These are phyloP conservation scores for Ascochyta rabiei DNA, from an alignment of 2,329 filamentous ascomycete genomes.

Conservation along the genomic window DNA sequence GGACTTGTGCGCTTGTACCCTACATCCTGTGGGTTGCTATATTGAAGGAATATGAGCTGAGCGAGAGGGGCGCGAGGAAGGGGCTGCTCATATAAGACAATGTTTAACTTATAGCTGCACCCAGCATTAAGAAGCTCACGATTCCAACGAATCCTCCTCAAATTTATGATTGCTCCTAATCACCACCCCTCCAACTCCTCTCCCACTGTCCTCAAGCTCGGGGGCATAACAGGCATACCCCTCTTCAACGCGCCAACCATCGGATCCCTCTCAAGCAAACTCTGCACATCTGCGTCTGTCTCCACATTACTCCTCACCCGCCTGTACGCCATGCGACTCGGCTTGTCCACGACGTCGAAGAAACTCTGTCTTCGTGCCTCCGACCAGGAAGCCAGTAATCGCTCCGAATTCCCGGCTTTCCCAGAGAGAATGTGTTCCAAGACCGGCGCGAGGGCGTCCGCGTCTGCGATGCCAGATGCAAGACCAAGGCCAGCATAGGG, in stretches of 20 bases:
- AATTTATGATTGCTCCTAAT: not conserved
- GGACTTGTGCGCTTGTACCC: slow-evolving; percentile 32
- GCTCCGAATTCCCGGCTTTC: slow-evolving; percentile 23
- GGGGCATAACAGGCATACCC: slow-evolving; percentile 40
- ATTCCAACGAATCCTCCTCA: too few relatives aligned
- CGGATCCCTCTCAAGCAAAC: slow-evolving; percentile 33
- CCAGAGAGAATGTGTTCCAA: slow-evolving; percentile 31
- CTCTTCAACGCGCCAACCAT: slow-evolving; percentile 38
- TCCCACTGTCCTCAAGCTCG: slow-evolving; percentile 32
- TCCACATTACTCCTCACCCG: slow-evolving; percentile 35
- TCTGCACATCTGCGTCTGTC: slow-evolving; percentile 32
- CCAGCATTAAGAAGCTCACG: too few relatives aligned
- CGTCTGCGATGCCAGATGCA: slow-evolving; percentile 45
- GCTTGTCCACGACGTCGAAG: slow-evolving; percentile 43
- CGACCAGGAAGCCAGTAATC: slow-evolving; percentile 45
- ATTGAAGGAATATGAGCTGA: slow-evolving; percentile 29
- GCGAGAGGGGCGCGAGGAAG: slow-evolving; percentile 10
- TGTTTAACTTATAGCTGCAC: too few relatives aligned
- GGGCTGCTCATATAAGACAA: slow-evolving; percentile 4
- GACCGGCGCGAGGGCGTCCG: slow-evolving; percentile 36
- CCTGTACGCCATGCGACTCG: slow-evolving; percentile 35
- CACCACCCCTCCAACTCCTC: slow-evolving; percentile 39
- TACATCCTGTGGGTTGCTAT: slow-evolving; percentile 30
- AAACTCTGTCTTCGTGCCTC: slow-evolving; percentile 45
- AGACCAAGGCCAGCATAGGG: slow-evolving; percentile 48